Percentiles rank a stretch among this genome's conserved stretches.
These are phyloP conservation scores for Lichtheimia hyalospora DNA, from an alignment of 371 early-diverging fungal genomes.

Conservation along the genomic window DNA sequence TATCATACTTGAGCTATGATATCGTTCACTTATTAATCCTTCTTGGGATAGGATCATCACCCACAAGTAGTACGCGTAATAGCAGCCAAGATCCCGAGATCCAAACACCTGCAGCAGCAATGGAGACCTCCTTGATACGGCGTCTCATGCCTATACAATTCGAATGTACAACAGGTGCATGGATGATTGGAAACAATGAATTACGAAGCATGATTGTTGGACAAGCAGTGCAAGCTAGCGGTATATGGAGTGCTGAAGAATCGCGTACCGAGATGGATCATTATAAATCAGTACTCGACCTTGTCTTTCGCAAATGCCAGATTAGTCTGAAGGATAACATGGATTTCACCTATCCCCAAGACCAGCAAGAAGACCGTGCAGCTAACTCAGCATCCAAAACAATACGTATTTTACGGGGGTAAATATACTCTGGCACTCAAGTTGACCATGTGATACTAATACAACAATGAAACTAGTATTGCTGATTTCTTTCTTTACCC, in stretches of 20 bases:
- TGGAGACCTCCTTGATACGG: constrained; percentile 50
- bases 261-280: constrained; percentile 60
- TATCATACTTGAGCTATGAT: constrained; percentile 1
- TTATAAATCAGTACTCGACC: constrained; percentile 58
- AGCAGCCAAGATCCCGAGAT: constrained; percentile 27
- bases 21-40: not conserved
- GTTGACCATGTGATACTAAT: too few relatives aligned
- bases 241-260: constrained; percentile 61
- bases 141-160: constrained; percentile 72
- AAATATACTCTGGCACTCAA: too few relatives aligned
- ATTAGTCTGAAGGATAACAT: constrained; percentile 64
- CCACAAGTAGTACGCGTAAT: constrained; percentile 11
- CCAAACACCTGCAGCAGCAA: constrained; percentile 20
- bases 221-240: constrained; percentile 61
- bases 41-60: not conserved
- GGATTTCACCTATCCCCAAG: constrained; percentile 57
- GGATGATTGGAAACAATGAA: constrained; percentile 77
- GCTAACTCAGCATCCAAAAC: too few relatives aligned
- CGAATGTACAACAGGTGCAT: constrained; percentile 68
- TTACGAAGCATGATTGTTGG: constrained; percentile 64
- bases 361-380: not conserved
- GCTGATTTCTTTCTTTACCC: constrained; percentile 4
- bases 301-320: constrained; percentile 55
- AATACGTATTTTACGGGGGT: too few relatives aligned
- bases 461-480: constrained; percentile 7